Evolutionary conservation across 2,329 filamentous ascomycete species (phyloP).

Genomic region (Neophaeococcomyces mojaviensis): DNA sequence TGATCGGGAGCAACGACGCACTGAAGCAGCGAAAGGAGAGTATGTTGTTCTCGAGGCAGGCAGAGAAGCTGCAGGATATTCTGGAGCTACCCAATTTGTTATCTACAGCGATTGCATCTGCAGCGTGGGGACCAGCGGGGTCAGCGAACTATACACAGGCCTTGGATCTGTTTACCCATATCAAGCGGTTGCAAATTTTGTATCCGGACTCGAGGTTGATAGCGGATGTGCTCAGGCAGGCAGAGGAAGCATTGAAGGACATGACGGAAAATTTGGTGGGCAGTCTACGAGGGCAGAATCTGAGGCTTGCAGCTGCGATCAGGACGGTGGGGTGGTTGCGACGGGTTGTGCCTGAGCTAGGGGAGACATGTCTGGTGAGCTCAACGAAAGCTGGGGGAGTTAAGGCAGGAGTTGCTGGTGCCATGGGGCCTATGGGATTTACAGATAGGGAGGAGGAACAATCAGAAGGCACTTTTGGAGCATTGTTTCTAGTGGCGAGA

Average conservation of each 20-base stretch:
- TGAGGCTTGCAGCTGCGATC: constrained; percentile 85
- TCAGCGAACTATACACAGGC: constrained; percentile 74
- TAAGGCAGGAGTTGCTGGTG: background rate
- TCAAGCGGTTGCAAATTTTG: constrained; percentile 72
- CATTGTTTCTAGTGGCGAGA: constrained; percentile 80
- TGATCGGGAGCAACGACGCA: constrained; percentile 56
- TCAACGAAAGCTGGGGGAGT: background rate
- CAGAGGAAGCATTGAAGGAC: constrained; percentile 78
- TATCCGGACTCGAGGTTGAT: constrained; percentile 75
- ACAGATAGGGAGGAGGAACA: constrained; percentile 10
- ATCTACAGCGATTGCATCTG: constrained; percentile 57
- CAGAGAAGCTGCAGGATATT: constrained; percentile 82
- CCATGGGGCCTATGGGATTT: background rate
- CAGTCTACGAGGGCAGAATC: constrained; percentile 59
- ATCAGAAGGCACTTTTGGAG: constrained; percentile 64
- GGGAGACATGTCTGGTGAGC: constrained; percentile 25
- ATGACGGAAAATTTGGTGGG: constrained; percentile 79
- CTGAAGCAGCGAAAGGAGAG: constrained; percentile 70
- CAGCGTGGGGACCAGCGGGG: constrained; percentile 34
- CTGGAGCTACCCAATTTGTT: constrained; percentile 82
- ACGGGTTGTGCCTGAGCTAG: constrained; percentile 74
- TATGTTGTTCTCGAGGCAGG: constrained; percentile 74
- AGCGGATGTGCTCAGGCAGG: constrained; percentile 63
- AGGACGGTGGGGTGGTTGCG: constrained; percentile 87
- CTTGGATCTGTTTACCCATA: constrained; percentile 87